Evolutionary conservation across 2,329 filamentous ascomycete genomes (phyloP), one percentile per base, ranked within the genome.

Genomic region (Trematosphaeria pertusa): DNA sequence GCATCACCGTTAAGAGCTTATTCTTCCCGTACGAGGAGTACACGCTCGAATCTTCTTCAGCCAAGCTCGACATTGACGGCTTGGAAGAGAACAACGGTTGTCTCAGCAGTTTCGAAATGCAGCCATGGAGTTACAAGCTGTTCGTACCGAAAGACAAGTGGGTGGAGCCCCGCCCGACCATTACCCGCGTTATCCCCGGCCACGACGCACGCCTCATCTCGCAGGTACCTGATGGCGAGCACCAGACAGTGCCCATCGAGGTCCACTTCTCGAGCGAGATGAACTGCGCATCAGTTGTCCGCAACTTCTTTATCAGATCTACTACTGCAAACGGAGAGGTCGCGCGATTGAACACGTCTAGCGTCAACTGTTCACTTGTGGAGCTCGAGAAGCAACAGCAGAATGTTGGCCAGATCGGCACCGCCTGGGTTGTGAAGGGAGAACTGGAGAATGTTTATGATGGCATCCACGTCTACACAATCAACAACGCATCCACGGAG

Each of bases 11-110:
- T 50, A 82, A 81, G 60, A 86, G 86, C 56, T 61, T 87, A 10
- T 85, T 87, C 62, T 82, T 81, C 58, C 83, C 84, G 0, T 84
- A 82, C 55, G 82, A 84, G 18, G 77, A 82, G 50, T 71, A 79
- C 46, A 77, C 69, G 0, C 69, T 87, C n/a, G 73, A 74, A 37
- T 61, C 66, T 1, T 79, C 81, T 1, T 64, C 73, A 1, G 65
- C 73, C 4, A 71, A 70, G 21, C 73, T 83, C 6, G 50, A 39
- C 8, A 41, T 59, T 19, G 57, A 59, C 5, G 44, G 42, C 21
- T 59, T 51, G 6, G 41, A 22, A 30, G 75, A 74, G 10, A 72
- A 82, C 33, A 83, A 82, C 48, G 85, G 85, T 2, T 87, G 85
- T 56, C 57, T 86, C 3, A 67, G 73, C 21, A 75, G 64, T 18